Evolutionary conservation across 495 filamentous ascomycete species (phyloP), one percentile per base, ranked within the genome.

Genomic region (Aspergillus haitiensis): DNA sequence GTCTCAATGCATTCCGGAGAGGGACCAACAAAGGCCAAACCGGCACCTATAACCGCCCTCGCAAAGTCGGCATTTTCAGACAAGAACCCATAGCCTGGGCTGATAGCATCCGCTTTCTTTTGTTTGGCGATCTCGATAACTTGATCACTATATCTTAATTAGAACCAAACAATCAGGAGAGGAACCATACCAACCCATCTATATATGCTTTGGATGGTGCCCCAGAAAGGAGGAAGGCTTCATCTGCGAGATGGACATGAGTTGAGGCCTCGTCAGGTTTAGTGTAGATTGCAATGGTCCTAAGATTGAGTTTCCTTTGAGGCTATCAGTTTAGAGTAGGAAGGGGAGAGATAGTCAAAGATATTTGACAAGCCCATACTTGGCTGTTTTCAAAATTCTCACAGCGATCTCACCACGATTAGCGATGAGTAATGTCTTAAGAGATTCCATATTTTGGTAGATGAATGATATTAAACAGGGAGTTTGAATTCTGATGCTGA

Each of bases 391-490:
- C 42, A 34, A 34, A n/a, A 54, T 48, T 18, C 49, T 40, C 36
- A 57, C 55, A 39, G 84, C 83, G 45, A 86, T 86, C 60, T 86
- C 83, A 13, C 83, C 85, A 39, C 84, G 75, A 67, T 88, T 88
- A 16, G 74, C 74, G 31, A 78, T 63, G 3, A 79, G 61, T n/a
- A 77, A 51, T n/a, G 70, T 74, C 51, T 73, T 72, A 3, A 77
- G 61, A 13, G 57, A 60, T 52, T 74, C 70, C 76, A 78, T 77
- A 27, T 1, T n/a, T 27, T 27, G 21, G 21, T 27, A 27, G 21
- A 27, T 27, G 21, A 27, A 27, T 27, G 21, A 27, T 1, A 1
- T 27, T 3, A 27, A 1, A 27, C 21, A 27, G 21, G 21, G 21
- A 27, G 21, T 27, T 3, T 27, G 21, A 27, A 27, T 27, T 27